phyloP scores from a whole-genome alignment of 805 yeast species.

The Monosporozyma siamensis region DNA sequence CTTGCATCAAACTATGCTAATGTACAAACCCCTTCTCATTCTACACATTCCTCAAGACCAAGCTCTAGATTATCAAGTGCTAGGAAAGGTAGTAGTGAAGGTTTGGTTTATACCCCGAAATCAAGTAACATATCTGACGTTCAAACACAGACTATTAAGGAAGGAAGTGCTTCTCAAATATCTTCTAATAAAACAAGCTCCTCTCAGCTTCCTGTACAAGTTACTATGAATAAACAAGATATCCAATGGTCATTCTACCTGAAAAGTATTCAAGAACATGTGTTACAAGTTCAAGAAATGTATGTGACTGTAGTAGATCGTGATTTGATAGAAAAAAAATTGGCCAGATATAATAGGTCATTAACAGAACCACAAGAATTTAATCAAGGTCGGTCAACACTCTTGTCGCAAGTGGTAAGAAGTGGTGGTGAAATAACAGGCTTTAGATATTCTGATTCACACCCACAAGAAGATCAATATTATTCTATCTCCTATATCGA shows the following conservation, averaged over 20 bases:
- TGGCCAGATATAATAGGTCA: slow-evolving; percentile 40
- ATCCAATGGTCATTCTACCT: slow-evolving; percentile 49
- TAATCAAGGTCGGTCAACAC: slow-evolving; percentile 28
- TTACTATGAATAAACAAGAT: slow-evolving; percentile 40
- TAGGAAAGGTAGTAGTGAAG: background rate
- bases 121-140: background rate
- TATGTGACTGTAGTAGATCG: slow-evolving; percentile 37
- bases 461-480: slow-evolving; percentile 25
- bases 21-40: background rate
- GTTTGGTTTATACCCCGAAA: background rate
- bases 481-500: slow-evolving; percentile 20
- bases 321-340: slow-evolving; percentile 41
- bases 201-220: background rate
- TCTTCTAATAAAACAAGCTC: slow-evolving; percentile 14
- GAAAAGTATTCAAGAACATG: slow-evolving; percentile 48
- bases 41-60: background rate
- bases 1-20: background rate
- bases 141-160: slow-evolving; percentile 1
- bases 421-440: slow-evolving; percentile 37
- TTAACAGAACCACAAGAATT: slow-evolving; percentile 38
- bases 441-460: slow-evolving; percentile 28
- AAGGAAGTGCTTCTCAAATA: background rate
- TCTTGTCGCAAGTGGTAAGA: slow-evolving; percentile 38
- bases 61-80: background rate
- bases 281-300: slow-evolving; percentile 48